Percentiles rank a stretch among this genome's conserved stretches.
Conservation (phyloP, 768 basidiomycete species). For the Agaricus sinodeliciosus region DNA sequence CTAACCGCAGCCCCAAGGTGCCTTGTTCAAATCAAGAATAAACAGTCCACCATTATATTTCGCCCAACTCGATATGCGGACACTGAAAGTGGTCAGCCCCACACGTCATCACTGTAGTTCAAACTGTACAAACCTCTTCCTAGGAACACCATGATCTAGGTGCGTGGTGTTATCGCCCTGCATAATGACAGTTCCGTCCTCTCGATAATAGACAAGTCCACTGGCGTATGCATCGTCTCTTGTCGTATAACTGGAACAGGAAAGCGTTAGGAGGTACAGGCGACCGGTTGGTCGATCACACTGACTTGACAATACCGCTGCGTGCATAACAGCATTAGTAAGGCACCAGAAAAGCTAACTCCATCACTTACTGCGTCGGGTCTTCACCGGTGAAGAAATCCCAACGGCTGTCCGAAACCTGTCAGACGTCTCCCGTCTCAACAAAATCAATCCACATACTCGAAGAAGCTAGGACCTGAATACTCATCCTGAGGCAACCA, state of each 20-base stretch:
- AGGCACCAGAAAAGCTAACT: slow-evolving; percentile 8
- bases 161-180: slow-evolving; percentile 63
- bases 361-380: slow-evolving; percentile 55
- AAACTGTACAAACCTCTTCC: slow-evolving; percentile 45
- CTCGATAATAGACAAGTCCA: slow-evolving; percentile 50
- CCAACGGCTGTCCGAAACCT: slow-evolving; percentile 36
- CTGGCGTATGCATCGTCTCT: slow-evolving; percentile 41
- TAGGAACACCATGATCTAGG: slow-evolving; percentile 44
- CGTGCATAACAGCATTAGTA: slow-evolving; percentile 12
- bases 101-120: too few relatives aligned
- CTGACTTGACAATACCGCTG: slow-evolving; percentile 69
- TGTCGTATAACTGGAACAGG: slow-evolving; percentile 53
- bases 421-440: neutral
- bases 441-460: slow-evolving; percentile 37
- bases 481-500: slow-evolving; percentile 69
- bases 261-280: neutral
- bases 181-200: slow-evolving; percentile 63
- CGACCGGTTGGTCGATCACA: neutral
- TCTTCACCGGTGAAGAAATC: slow-evolving; percentile 54
- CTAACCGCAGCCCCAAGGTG: slow-evolving; percentile 86
- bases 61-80: slow-evolving; percentile 65
- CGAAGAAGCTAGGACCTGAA: slow-evolving; percentile 60
- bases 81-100: slow-evolving; percentile 30
- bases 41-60: slow-evolving; percentile 75
- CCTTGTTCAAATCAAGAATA: slow-evolving; percentile 75